Evolutionary conservation across 176 grass and related monocot genomes (phyloP).

Genomic region (Oryza brachyantha): DNA sequence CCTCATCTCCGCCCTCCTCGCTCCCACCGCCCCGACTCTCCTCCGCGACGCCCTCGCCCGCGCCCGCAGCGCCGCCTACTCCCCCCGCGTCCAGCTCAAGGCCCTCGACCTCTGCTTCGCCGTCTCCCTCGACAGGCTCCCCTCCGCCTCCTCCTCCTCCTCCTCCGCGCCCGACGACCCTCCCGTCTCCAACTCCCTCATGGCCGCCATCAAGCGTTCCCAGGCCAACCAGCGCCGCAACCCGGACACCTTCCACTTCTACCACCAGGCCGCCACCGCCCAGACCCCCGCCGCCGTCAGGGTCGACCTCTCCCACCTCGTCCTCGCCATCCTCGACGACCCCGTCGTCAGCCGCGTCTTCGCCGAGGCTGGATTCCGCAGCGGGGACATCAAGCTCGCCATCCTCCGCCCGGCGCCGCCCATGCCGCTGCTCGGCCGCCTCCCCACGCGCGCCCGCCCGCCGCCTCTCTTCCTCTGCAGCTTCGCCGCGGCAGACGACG

Average conservation of each 20-base stretch:
- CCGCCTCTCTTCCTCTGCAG: conserved; percentile 84
- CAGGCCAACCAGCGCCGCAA: conserved; percentile 84
- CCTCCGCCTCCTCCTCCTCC: conserved; percentile 33
- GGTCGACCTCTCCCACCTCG: conserved; percentile 81
- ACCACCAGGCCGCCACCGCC: conserved; percentile 41
- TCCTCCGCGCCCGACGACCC: conserved; percentile 21
- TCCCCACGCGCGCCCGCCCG: conserved; percentile 41
- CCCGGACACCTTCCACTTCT: conserved; percentile 75
- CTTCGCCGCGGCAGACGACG: conserved; percentile 59
- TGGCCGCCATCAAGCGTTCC: conserved; percentile 88
- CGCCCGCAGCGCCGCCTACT: conserved; percentile 57
- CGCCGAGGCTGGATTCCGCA: conserved; percentile 70
- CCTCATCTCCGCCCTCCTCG: conserved; percentile 61
- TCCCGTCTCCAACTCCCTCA: conserved; percentile 79
- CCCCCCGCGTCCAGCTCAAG: conserved; percentile 64
- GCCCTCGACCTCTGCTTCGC: conserved; percentile 66
- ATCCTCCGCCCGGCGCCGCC: conserved; percentile 72
- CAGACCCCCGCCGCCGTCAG: conserved; percentile 52
- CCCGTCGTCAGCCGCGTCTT: conserved; percentile 91
- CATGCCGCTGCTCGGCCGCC: conserved; percentile 35
- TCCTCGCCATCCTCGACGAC: conserved; percentile 84
- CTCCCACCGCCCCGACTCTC: conserved; percentile 25
- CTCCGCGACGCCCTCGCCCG: conserved; percentile 60
- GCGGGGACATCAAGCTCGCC: conserved; percentile 84
- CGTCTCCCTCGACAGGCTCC: conserved; percentile 57